Conservation (phyloP, 2,329 filamentous ascomycete species). For the Diaporthe batatas region DNA sequence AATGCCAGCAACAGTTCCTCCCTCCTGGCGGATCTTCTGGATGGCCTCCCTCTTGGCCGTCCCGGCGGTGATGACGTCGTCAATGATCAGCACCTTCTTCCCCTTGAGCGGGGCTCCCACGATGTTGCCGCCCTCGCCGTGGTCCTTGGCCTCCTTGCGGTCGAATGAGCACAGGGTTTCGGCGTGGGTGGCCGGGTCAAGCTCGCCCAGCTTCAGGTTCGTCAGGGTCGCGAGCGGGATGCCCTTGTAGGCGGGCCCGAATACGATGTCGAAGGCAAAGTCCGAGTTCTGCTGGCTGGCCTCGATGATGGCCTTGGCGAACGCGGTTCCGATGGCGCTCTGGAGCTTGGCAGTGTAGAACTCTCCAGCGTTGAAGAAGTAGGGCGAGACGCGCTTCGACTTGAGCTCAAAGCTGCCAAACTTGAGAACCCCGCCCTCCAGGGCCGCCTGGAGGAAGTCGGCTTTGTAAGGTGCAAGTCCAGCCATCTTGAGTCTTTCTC, state of each 20-base stretch:
- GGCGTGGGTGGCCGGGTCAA: constrained; percentile 76
- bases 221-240: constrained; percentile 89
- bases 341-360: constrained; percentile 88
- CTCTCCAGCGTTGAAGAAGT: constrained; percentile 97
- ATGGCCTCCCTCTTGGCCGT: constrained; percentile 95
- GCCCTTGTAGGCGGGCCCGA: constrained; percentile 96
- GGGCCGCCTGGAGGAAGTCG: constrained; percentile 77
- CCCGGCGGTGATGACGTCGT: constrained; percentile 96
- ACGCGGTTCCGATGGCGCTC: constrained; percentile 82
- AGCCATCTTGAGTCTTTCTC: constrained; percentile 37
- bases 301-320: constrained; percentile 75
- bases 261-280: constrained; percentile 84
- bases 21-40: constrained; percentile 86
- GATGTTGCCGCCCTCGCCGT: constrained; percentile 94
- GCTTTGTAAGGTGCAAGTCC: constrained; percentile 75
- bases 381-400: constrained; percentile 90
- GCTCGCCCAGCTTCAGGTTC: constrained; percentile 78
- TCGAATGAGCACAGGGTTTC: constrained; percentile 89
- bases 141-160: constrained; percentile 95
- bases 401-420: constrained; percentile 92
- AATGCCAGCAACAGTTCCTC: constrained; percentile 87
- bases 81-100: constrained; percentile 89
- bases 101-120: constrained; percentile 89
- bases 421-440: constrained; percentile 78
- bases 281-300: constrained; percentile 54